Evolutionary conservation across 805 yeast species (phyloP), one percentile per base, ranked within the genome.

Genomic region (Starmerella vaccinii): DNA sequence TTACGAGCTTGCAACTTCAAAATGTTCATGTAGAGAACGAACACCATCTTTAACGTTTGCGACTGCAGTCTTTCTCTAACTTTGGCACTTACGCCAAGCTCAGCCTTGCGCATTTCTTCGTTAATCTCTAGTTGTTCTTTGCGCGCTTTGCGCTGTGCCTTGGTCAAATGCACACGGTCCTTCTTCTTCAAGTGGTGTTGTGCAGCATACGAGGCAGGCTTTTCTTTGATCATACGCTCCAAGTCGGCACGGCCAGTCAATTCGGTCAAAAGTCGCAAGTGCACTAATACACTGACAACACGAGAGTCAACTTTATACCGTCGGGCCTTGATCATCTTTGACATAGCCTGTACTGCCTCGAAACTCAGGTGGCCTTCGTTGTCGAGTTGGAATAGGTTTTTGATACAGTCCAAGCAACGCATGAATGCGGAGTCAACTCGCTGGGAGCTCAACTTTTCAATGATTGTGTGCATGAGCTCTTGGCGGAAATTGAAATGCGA

Each of bases 81-180:
- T 65, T 89, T 92, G 4, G 80, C 81, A 2, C 95, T 82, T 3
- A 92, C 82, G 1, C 89, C 83, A 54, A 80, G 82, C 65, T 92
- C 95, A 7, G 97, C 97, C 56, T 72, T 76, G 57, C 81, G 74
- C 78, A 88, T 72, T 68, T 92, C 98, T 61, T 84, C 86, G 54
- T 90, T 97, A 52, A 92, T 90, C 57, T 75, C 79, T 59, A 83
- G 84, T 60, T 82, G 73, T 63, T 90, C 97, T 64, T 89, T 89
- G 56, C 95, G 76, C 18, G 79, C 82, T 61, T 92, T 92, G 59
- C 84, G 75, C 67, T 90, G 90, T 66, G 84, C 84, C 65, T 90
- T 90, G n/a, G 95, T 81, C 46, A 90, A 68, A 71, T 89, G 95
- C 3, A 86, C 87, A 59, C 96, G 74, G 65, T 92, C 95, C 65